phyloP scores from a whole-genome alignment of 495 filamentous ascomycete genomes.

The Podospora tetraspora region DNA sequence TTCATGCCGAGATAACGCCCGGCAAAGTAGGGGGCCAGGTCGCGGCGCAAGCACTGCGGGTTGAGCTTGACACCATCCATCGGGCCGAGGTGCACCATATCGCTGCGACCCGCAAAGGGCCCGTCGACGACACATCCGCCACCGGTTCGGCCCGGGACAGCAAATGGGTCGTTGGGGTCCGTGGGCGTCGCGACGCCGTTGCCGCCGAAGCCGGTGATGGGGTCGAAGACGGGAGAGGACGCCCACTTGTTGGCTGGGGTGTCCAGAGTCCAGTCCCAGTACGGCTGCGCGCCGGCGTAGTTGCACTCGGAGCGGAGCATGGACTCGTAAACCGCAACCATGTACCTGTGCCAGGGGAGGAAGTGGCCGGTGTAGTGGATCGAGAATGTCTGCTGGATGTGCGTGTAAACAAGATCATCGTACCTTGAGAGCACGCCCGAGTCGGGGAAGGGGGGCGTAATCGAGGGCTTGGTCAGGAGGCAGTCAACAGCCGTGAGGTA shows the following conservation, averaged over 20 bases:
- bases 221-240: conserved; percentile 34
- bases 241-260: conserved; percentile 23
- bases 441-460: conserved; percentile 15
- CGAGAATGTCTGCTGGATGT: conserved; percentile 32
- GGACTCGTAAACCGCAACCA: conserved; percentile 34
- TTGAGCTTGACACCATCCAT: conserved; percentile 23
- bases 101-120: conserved; percentile 23
- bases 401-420: conserved; percentile 38
- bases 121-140: conserved; percentile 33
- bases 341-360: conserved; percentile 39
- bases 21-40: conserved; percentile 30
- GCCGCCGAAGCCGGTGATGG: conserved; percentile 29
- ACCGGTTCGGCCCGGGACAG: conserved; percentile 25
- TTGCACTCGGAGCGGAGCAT: conserved; percentile 35
- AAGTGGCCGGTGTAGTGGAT: conserved; percentile 41
- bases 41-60: conserved; percentile 35
- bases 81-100: conserved; percentile 9
- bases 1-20: conserved; percentile 19
- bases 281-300: conserved; percentile 36
- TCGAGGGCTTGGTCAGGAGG: conserved; percentile 18
- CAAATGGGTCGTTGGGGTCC: conserved; percentile 10
- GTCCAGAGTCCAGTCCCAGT: conserved; percentile 42
- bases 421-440: conserved; percentile 26
- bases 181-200: conserved; percentile 17
- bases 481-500: conserved; percentile 22